Evolutionary conservation across 371 early-diverging fungal genomes (phyloP).

Genomic region (Funneliformis caledonium): DNA sequence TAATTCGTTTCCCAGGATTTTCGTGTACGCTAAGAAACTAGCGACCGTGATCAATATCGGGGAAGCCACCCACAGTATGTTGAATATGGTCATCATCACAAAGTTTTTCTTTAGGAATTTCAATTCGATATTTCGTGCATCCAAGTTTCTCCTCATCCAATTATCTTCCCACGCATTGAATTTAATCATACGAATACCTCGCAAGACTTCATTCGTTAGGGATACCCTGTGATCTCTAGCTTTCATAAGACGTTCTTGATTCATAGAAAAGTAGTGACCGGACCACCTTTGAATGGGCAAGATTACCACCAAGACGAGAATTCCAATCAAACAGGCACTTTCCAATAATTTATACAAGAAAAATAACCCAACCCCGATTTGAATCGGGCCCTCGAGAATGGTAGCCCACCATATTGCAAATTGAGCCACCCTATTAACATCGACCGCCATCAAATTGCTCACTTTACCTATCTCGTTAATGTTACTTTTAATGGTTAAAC

Average conservation of each 20-base stretch:
- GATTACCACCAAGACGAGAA: conserved; percentile 52
- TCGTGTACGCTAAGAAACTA: conserved; percentile 62
- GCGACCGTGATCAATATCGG: conserved; percentile 61
- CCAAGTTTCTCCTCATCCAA: conserved; percentile 27
- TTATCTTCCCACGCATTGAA: conserved; percentile 71
- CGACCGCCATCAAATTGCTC: conserved; percentile 80
- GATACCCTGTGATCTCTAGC: conserved; percentile 54
- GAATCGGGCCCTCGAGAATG: conserved; percentile 57
- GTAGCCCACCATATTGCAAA: conserved; percentile 49
- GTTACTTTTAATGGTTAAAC: neutral
- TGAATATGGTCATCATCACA: neutral
- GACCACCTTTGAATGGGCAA: conserved; percentile 59
- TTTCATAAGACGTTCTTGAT: conserved; percentile 29
- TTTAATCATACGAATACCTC: conserved; percentile 71
- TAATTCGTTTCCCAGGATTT: conserved; percentile 57
- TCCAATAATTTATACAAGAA: conserved; percentile 60
- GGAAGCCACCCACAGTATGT: conserved; percentile 50
- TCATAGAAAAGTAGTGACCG: conserved; percentile 53
- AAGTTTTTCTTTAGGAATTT: neutral
- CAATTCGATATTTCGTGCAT: neutral
- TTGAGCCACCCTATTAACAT: conserved; percentile 60
- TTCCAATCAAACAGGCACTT: conserved; percentile 54
- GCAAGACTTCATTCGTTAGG: conserved; percentile 56
- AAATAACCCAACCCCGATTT: conserved; percentile 51
- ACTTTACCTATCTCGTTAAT: conserved; percentile 65